phyloP scores from a whole-genome alignment of 2,329 filamentous ascomycete species.

The Basipetospora chlamydospora region DNA sequence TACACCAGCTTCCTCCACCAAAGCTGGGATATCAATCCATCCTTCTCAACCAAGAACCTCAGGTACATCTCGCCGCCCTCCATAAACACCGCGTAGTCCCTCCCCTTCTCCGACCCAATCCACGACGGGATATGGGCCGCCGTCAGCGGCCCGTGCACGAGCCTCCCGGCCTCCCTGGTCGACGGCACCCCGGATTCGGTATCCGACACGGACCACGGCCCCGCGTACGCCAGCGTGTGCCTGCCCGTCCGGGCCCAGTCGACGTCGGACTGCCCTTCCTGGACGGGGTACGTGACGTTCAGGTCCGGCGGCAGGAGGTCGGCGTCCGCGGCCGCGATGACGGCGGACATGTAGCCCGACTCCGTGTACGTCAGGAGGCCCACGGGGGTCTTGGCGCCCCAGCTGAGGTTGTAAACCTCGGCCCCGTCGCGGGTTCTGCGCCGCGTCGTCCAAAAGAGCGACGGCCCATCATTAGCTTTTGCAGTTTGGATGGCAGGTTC shows the following conservation, averaged over 20 bases:
- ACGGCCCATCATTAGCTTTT: no score
- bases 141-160: constrained; percentile 14
- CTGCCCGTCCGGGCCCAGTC: constrained; percentile 15
- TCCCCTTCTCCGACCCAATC: constrained; percentile 10
- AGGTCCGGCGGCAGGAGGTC: constrained; percentile 11
- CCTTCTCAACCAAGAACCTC: background rate
- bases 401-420: no score
- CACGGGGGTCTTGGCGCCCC: no score
- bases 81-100: constrained; percentile 11
- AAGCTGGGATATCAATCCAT: background rate
- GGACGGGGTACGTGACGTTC: constrained; percentile 11
- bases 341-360: constrained; percentile 15
- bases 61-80: background rate
- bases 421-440: constrained; percentile 8
- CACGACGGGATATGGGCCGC: constrained; percentile 14
- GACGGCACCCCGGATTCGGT: constrained; percentile 9
- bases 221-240: constrained; percentile 14
- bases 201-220: constrained; percentile 12
- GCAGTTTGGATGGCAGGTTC: no score
- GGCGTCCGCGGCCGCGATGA: constrained; percentile 13
- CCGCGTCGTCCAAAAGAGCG: no score
- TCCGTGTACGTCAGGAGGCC: constrained; percentile 15
- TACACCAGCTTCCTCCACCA: constrained; percentile 1
- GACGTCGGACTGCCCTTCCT: constrained; percentile 12
- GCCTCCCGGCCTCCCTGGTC: constrained; percentile 9